A percentile compares a stretch with the other conserved stretches of the same genome.
These are phyloP conservation scores for Blastobotrys illinoisensis DNA, from an alignment of 1,139 yeast genomes.

Conservation along the genomic window DNA sequence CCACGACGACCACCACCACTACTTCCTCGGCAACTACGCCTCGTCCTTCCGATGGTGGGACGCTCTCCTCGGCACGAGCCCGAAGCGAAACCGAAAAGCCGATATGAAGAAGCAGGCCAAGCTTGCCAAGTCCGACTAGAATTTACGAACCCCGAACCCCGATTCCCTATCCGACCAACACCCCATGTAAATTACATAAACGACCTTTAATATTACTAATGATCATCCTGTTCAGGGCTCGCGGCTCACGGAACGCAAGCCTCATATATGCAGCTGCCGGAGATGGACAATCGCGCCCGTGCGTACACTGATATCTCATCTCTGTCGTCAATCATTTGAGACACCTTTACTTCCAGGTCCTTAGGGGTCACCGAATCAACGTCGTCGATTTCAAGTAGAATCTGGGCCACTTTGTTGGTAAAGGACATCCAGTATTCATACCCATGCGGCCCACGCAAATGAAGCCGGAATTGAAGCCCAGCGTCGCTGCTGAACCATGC, in stretches of 20 bases:
- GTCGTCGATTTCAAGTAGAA: not conserved
- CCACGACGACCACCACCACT: constrained; percentile 94
- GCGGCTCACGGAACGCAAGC: not conserved
- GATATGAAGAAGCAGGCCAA: constrained; percentile 7
- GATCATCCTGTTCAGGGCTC: not conserved
- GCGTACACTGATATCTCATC: not conserved
- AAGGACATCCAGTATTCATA: not conserved
- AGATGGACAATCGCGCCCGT: not conserved
- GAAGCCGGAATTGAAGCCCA: not conserved
- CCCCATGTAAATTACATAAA: not conserved
- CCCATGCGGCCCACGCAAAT: not conserved
- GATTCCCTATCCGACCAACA: not conserved
- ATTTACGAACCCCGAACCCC: not conserved
- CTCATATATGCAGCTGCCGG: not conserved
- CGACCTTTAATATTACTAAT: not conserved
- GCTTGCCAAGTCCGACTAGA: constrained; percentile 10
- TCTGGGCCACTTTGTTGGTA: not conserved
- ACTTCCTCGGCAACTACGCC: constrained; percentile 88
- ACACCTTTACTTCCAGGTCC: not conserved
- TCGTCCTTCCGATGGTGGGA: constrained; percentile 96
- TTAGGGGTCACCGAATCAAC: not conserved
- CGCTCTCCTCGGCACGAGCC: constrained; percentile 57
- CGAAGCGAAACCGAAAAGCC: constrained; percentile 19
- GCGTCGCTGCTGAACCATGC: not conserved
- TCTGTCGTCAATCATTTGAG: not conserved